A percentile compares a stretch with the other conserved stretches of the same genome.
Evolutionary conservation across 495 filamentous ascomycete genomes (phyloP).

Genomic region (Podospora sp.): DNA sequence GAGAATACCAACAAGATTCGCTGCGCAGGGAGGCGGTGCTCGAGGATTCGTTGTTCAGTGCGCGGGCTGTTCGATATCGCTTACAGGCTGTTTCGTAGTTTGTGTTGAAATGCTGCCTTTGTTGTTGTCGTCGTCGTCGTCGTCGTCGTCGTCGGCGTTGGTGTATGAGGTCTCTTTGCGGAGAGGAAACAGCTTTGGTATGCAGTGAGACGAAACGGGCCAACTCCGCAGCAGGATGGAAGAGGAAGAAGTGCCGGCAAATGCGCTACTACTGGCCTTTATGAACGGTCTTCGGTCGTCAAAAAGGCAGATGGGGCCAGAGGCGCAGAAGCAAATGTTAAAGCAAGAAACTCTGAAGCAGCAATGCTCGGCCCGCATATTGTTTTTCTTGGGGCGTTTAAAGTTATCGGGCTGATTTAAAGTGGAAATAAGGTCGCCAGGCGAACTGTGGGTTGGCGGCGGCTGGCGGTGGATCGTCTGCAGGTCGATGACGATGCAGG

Average conservation of each 20-base stretch:
- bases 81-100: not conserved
- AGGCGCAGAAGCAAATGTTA: not conserved
- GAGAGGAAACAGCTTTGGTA: not conserved
- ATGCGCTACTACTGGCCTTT: not conserved
- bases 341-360: not conserved
- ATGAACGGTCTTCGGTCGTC: not conserved
- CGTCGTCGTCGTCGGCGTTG: too few relatives aligned
- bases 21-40: not conserved
- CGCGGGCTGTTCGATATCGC: not conserved
- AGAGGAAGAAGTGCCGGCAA: not conserved
- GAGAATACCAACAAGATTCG: not conserved
- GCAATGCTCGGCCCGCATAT: not conserved
- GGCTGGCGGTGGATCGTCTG: conserved; percentile 39
- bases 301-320: not conserved
- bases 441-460: conserved; percentile 12
- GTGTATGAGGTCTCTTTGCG: not conserved
- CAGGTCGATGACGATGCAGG: conserved; percentile 43
- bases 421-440: conserved; percentile 35
- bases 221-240: not conserved
- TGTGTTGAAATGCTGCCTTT: not conserved
- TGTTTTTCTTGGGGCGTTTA: conserved; percentile 19
- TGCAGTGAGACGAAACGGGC: not conserved
- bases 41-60: not conserved
- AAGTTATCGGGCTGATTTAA: conserved; percentile 29
- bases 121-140: not conserved